A percentile compares a stretch with the other conserved stretches of the same genome.
phyloP scores from a whole-genome alignment of 1,284 basidiomycete species.

The Termitomyces sp. region DNA sequence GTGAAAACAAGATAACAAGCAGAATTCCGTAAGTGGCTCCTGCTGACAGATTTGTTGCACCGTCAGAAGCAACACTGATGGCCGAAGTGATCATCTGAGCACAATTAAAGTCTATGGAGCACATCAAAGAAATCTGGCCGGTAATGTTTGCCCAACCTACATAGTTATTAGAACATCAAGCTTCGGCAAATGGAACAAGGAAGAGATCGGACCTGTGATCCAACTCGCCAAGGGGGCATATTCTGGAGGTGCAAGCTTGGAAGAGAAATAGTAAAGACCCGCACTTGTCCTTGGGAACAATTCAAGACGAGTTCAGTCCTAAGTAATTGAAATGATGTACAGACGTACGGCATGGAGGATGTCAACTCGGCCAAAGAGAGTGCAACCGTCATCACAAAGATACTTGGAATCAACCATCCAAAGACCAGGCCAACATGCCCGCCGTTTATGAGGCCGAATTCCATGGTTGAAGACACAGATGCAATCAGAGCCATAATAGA shows the following conservation, averaged over 20 bases:
- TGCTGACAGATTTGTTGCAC: conserved; percentile 42
- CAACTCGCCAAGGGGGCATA: conserved; percentile 62
- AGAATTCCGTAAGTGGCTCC: conserved; percentile 66
- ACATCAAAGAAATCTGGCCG: conserved; percentile 49
- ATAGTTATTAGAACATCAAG: too few species aligned
- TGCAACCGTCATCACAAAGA: conserved; percentile 65
- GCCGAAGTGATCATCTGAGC: conserved; percentile 77
- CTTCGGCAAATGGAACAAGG: not conserved
- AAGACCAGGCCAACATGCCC: conserved; percentile 76
- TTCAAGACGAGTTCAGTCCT: not conserved
- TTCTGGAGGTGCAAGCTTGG: conserved; percentile 57
- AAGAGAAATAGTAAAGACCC: conserved; percentile 71
- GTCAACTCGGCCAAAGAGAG: conserved; percentile 68
- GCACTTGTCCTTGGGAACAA: conserved; percentile 49
- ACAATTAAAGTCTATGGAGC: conserved; percentile 71
- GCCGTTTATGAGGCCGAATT: conserved; percentile 55
- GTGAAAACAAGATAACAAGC: conserved; percentile 53
- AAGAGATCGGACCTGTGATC: conserved; percentile 48
- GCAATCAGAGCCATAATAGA: conserved; percentile 74
- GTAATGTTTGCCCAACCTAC: conserved; percentile 30
- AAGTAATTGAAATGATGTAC: not conserved
- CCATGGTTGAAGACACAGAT: conserved; percentile 62
- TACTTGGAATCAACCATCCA: conserved; percentile 70
- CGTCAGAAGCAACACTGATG: conserved; percentile 55
- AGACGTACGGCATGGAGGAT: conserved; percentile 69